Evolutionary conservation across 805 yeast genomes (phyloP).

Genomic region (Metschnikowia kofuensis): DNA sequence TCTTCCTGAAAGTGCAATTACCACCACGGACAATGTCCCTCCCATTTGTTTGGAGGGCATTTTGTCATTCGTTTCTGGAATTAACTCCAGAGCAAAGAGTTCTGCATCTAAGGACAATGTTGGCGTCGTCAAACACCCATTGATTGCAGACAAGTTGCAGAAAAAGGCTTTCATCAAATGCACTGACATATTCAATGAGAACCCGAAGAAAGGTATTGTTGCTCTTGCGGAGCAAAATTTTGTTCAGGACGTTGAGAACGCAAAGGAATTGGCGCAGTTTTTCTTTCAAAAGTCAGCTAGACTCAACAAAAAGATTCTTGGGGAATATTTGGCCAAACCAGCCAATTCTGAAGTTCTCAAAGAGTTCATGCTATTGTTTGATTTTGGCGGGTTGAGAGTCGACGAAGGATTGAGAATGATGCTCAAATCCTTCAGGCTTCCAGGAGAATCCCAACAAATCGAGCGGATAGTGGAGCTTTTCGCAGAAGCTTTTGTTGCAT

Average conservation of each 20-base stretch:
- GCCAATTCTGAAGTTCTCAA: conserved; percentile 56
- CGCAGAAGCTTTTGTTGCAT: conserved; percentile 72
- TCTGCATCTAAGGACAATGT: not conserved
- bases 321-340: conserved; percentile 82
- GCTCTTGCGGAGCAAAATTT: conserved; percentile 64
- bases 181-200: conserved; percentile 70
- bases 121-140: conserved; percentile 20
- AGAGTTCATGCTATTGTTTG: conserved; percentile 66
- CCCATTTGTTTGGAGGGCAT: conserved; percentile 91
- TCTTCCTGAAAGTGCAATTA: conserved; percentile 77
- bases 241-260: conserved; percentile 46
- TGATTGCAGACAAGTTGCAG: conserved; percentile 44
- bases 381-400: conserved; percentile 74
- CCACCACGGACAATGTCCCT: conserved; percentile 83
- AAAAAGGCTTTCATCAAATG: conserved; percentile 79
- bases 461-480: conserved; percentile 88
- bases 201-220: conserved; percentile 73
- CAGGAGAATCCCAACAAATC: conserved; percentile 97
- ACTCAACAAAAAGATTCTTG: conserved; percentile 81
- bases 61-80: conserved; percentile 62
- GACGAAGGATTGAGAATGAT: conserved; percentile 89
- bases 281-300: conserved; percentile 76
- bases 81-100: conserved; percentile 49
- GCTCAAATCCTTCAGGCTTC: conserved; percentile 80
- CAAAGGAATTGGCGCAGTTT: conserved; percentile 67